phyloP scores from a whole-genome alignment of 2,329 filamentous ascomycete genomes.

The Pseudopyrenochaeta lycopersici region DNA sequence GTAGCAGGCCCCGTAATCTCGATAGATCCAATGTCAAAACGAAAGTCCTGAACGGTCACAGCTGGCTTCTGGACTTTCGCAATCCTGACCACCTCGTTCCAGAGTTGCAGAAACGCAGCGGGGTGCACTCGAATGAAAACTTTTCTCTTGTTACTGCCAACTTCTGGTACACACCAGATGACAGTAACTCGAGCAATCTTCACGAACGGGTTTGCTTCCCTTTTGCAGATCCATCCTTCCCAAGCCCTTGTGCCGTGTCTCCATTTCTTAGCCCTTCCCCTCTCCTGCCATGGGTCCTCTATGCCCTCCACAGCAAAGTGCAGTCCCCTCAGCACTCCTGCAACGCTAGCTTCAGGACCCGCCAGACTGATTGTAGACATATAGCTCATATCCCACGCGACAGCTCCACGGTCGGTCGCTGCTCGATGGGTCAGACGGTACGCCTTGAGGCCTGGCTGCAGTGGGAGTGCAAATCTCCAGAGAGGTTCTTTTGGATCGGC shows the following conservation, averaged over 20 bases:
- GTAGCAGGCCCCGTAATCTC: conserved; percentile 77
- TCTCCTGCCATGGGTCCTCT: conserved; percentile 64
- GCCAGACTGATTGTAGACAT: conserved; percentile 84
- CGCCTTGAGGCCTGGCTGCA: conserved; percentile 88
- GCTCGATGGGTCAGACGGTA: conserved; percentile 89
- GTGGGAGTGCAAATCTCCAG: conserved; percentile 89
- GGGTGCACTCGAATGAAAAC: conserved; percentile 83
- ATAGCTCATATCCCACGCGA: conserved; percentile 95
- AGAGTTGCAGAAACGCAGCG: conserved; percentile 76
- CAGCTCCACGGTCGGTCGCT: conserved; percentile 75
- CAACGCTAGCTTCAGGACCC: conserved; percentile 70
- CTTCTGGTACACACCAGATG: conserved; percentile 69
- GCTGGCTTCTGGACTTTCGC: conserved; percentile 68
- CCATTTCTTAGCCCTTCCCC: conserved; percentile 74
- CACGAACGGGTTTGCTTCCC: conserved; percentile 58
- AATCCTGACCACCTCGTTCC: conserved; percentile 68
- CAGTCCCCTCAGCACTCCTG: conserved; percentile 71
- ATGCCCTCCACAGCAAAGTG: conserved; percentile 61
- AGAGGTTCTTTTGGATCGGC: conserved; percentile 77
- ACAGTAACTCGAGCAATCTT: conserved; percentile 77
- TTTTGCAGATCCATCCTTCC: conserved; percentile 67
- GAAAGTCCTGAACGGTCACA: conserved; percentile 72
- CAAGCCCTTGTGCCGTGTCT: conserved; percentile 67
- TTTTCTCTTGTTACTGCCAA: conserved; percentile 54
- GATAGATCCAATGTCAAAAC: conserved; percentile 77